Conservation (phyloP, 2,329 filamentous ascomycete genomes). For the Penicillium janthinellum region DNA sequence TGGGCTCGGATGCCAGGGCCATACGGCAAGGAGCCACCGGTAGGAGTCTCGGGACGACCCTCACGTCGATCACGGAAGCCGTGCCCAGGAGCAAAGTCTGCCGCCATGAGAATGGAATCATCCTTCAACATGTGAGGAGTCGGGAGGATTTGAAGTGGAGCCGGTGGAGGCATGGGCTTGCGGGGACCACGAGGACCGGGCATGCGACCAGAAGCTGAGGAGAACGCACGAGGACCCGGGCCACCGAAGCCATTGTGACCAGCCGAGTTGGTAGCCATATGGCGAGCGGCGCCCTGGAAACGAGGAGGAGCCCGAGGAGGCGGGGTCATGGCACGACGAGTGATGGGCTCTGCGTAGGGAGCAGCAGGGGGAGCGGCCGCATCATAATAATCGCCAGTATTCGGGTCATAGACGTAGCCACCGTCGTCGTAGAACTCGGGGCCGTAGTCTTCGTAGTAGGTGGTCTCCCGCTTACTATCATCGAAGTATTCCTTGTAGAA, state of each 20-base stretch:
- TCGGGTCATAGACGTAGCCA: conserved; percentile 59
- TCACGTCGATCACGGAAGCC: conserved; percentile 66
- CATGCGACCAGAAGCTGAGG: conserved; percentile 59
- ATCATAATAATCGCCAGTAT: conserved; percentile 36
- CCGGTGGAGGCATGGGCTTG: conserved; percentile 69
- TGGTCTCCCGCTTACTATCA: conserved; percentile 62
- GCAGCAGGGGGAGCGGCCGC: conserved; percentile 32
- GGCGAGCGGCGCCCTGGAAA: conserved; percentile 50
- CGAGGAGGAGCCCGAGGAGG: conserved; percentile 71
- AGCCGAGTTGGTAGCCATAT: conserved; percentile 51
- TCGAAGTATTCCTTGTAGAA: conserved; percentile 99
- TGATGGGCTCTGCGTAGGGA: conserved; percentile 80
- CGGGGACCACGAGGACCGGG: conserved; percentile 51
- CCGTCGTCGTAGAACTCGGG: conserved; percentile 64
- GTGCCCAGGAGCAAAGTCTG: conserved; percentile 84
- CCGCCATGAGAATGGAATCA: conserved; percentile 70
- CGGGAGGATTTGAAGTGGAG: conserved; percentile 73
- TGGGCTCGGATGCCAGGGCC: conserved; percentile 71
- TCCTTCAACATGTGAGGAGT: conserved; percentile 84
- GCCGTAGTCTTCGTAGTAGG: conserved; percentile 77
- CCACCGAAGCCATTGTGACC: conserved; percentile 33
- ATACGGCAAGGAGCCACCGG: conserved; percentile 66
- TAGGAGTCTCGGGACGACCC: conserved; percentile 66
- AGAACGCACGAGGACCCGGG: conserved; percentile 62
- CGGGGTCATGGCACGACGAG: conserved; percentile 92